Percentiles rank a stretch among this genome's conserved stretches.
Evolutionary conservation across 73 alveolate species (phyloP).

Genomic region (Diophrys sp.): DNA sequence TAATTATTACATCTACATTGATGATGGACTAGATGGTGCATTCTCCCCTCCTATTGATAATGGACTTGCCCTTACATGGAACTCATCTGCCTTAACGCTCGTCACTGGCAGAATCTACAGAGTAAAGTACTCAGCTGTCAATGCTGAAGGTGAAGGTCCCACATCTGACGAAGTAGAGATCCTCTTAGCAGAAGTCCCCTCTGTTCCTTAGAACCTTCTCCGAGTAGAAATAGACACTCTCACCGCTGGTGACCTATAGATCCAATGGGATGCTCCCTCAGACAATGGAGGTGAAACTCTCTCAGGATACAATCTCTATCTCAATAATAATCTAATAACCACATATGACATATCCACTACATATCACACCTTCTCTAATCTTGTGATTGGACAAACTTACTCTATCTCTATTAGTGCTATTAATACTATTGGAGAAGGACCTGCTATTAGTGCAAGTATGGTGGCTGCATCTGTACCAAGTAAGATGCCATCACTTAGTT

Average conservation of each 20-base stretch:
- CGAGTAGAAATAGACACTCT: constrained; percentile 43
- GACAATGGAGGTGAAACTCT: constrained; percentile 66
- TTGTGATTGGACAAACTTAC: constrained; percentile 49
- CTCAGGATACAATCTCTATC: constrained; percentile 64
- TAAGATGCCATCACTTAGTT: constrained; percentile 19
- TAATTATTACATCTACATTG: constrained; percentile 48
- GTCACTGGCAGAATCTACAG: constrained; percentile 59
- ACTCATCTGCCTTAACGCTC: constrained; percentile 35
- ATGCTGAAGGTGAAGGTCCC: constrained; percentile 78
- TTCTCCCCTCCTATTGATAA: constrained; percentile 19
- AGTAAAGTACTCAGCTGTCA: constrained; percentile 71
- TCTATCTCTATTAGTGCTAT: constrained; percentile 53
- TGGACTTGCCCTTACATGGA: constrained; percentile 22
- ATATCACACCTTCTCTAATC: constrained; percentile 39
- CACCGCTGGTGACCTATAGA: constrained; percentile 53
- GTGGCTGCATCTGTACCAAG: constrained; percentile 62
- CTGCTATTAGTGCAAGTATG: constrained; percentile 18
- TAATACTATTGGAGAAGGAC: constrained; percentile 67
- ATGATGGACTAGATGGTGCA: constrained; percentile 65
- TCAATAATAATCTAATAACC: constrained; percentile 37
- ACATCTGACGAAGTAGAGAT: constrained; percentile 70
- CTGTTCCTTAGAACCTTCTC: constrained; percentile 53
- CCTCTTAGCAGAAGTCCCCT: constrained; percentile 66
- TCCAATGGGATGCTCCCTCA: constrained; percentile 65
- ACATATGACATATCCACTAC: constrained; percentile 37